Evolutionary conservation across 2,329 filamentous ascomycete species (phyloP).

Genomic region (Ambrosiella beaveri): DNA sequence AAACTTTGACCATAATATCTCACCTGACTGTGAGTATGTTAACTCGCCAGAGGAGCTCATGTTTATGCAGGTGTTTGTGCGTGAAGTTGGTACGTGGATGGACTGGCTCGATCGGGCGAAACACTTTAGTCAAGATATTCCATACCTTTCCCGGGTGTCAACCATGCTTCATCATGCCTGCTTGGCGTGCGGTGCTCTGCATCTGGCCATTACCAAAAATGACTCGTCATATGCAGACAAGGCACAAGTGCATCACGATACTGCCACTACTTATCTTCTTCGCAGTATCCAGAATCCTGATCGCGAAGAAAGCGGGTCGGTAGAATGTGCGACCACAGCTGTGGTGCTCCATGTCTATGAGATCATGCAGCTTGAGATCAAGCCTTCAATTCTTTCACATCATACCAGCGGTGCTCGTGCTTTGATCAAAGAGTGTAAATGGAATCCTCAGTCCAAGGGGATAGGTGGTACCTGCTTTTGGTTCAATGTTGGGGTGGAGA

Average conservation of each 20-base stretch:
- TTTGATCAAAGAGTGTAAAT: constrained; percentile 75
- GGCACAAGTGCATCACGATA: constrained; percentile 42
- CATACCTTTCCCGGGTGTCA: constrained; percentile 63
- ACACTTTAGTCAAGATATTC: constrained; percentile 73
- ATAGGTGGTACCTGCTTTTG: constrained; percentile 84
- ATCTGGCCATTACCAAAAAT: constrained; percentile 54
- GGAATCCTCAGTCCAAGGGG: constrained; percentile 64
- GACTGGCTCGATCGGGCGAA: constrained; percentile 74
- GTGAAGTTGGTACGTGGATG: constrained; percentile 88
- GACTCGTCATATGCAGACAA: constrained; percentile 22
- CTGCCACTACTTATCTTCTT: constrained; percentile 61
- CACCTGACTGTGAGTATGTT: constrained; percentile 41
- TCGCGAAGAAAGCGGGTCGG: constrained; percentile 42
- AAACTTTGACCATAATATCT: constrained; percentile 21
- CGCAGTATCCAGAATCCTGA: constrained; percentile 68
- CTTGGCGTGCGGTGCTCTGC: constrained; percentile 72
- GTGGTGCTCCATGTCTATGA: constrained; percentile 86
- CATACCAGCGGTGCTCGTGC: constrained; percentile 75
- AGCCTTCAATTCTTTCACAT: constrained; percentile 62
- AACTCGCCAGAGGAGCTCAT: constrained; percentile 59
- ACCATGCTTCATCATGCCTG: constrained; percentile 82
- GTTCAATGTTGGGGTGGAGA: constrained; percentile 79
- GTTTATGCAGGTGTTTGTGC: constrained; percentile 86
- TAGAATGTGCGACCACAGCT: constrained; percentile 72
- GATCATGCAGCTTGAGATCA: constrained; percentile 48